Evolutionary conservation across 1,139 yeast species (phyloP), one percentile per base, ranked within the genome.

Genomic region (Zygosaccharomyces pseudobailii): DNA sequence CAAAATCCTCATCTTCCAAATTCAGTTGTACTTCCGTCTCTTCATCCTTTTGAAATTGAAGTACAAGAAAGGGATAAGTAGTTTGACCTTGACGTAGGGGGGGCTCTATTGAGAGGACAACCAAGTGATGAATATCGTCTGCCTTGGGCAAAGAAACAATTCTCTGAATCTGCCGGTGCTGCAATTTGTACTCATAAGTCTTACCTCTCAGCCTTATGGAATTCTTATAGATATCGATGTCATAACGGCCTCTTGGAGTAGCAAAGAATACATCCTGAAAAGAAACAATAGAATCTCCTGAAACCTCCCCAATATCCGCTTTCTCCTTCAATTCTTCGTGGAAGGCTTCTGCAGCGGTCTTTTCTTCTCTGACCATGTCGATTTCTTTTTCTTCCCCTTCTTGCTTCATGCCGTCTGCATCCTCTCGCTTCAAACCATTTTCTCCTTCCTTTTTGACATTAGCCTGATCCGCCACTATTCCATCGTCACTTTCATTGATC

Each of bases 181-280:
- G 96, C 51, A 94, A 79, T 71, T 92, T 94, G 76, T 92, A 94
- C 68, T 92, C 98, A 70, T 94, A 92, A 3, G 98, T 92, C 70
- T 92, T 92, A 68, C 99, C 99, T 63, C 98, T 83, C 49, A 92
- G 76, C 66, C 98, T 82, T 69, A 94, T 79, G 38, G 95, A 87
- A 24, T 81, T 79, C 38, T 88, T 83, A 69, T 87, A 92, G 84
- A 92, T 85, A 68, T 90, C 97, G 58, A 92, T 86, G 67, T 94
- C 98, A 68, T 90, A 92, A 69, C 98, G 92, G 59, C 98, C 98
- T 77, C 95, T 82, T 59, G 99, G 99, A 0, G 98, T 94, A 52
- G 94, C 80, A 76, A 92, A 89, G 64, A 92, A 76, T 8, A 89
- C 84, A 61, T 90, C 97, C 46, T 87, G 80, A 71, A 92, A 89